Evolutionary conservation across 1,139 yeast genomes (phyloP), one percentile per base, ranked within the genome.

Genomic region (Lodderomyces jiufengensis): DNA sequence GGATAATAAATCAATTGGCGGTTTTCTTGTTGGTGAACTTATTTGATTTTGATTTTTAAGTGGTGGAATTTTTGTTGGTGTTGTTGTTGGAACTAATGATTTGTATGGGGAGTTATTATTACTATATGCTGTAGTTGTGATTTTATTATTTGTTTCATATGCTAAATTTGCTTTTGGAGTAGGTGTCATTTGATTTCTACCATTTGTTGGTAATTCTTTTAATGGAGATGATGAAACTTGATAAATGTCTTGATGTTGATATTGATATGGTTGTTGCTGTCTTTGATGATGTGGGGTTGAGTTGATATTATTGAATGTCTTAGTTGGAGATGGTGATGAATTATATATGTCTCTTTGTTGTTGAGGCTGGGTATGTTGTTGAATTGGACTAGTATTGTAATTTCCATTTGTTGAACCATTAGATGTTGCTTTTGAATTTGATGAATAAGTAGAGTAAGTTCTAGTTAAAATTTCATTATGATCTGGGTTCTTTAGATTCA

Each of bases 401-500:
- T 23, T 23, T 5, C 5, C 9, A 23, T 4, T 23, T 13, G 21
- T 9, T 8, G 21, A 13, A 9, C 23, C 21, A 21, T 14, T 9
- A 6, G 15, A 3, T 24, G 21, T 22, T 3, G 20, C 7, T 10
- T 27, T 27, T 12, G 29, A 28, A 11, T 14, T 8, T 5, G 27
- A 20, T 6, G 46, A 38, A 22, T 42, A 42, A 15, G 44, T 39
- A n/a, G 70, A 64, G 38, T 63, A 61, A 7, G 63, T 52, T 33
- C 69, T 50, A 2, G 67, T 49, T 33, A 69, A 49, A 18, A 67
- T 57, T 12, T 60, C 59, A 23, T 54, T 47, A 37, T 52, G 56
- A 36, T 65, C 70, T 1, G 76, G 76, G 29, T 51, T 57, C 25
- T 55, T 62, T 41, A 60, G 59, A 9, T 59, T 49, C 3, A 73